Base-by-base conservation (phyloP, 2,329 filamentous ascomycete genomes). In the Akanthomyces uredinophilus region DNA sequence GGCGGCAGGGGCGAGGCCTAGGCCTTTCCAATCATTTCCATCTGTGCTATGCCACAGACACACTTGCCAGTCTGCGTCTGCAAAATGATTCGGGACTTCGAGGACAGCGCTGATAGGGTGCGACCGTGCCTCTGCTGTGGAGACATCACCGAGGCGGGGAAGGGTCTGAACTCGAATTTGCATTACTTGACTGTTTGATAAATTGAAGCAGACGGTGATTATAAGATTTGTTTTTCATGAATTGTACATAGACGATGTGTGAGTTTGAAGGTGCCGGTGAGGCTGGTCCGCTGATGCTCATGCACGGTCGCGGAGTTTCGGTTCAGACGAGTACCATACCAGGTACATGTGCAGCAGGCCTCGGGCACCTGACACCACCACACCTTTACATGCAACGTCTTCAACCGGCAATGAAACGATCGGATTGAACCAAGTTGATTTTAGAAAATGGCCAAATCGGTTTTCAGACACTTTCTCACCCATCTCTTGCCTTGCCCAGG, bases 121-220 rank as follows among this genome's bases (percentile, higher is more conserved):
- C 69, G 81, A 67, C 2, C 70, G 69, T 22, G 72, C 70, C 29
- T 78, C 73, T 22, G 90, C 70, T 54, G 84, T 80, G 1, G 91
- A 92, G 27, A 90, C 82, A 71, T 93, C 90, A 2, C 88, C 91
- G 57, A 96, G 75, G 1, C 91, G 85, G 14, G 93, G 93, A 69
- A 86, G 87, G 64, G 79, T 80, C 24, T 78, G 77, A 20, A 83
- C 66, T 14, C 70, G 67, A 41, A 73, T 70, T 7, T 72, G 73
- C 74, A 79, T 80, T 2, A 64, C 65, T 58, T 46, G 16, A 46
- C n/a, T 39, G 10, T 14, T 49, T 8, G 7, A 20, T 1, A 2
- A 13, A 27, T 13, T 1, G 22, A 39, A 37, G 4, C 7, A 13
- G 20, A 13, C 50, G 32, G 5, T 29, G 6, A 14, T n/a, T 13